Conservation (phyloP, 2,329 filamentous ascomycete genomes). For the Aureobasidium sp. region DNA sequence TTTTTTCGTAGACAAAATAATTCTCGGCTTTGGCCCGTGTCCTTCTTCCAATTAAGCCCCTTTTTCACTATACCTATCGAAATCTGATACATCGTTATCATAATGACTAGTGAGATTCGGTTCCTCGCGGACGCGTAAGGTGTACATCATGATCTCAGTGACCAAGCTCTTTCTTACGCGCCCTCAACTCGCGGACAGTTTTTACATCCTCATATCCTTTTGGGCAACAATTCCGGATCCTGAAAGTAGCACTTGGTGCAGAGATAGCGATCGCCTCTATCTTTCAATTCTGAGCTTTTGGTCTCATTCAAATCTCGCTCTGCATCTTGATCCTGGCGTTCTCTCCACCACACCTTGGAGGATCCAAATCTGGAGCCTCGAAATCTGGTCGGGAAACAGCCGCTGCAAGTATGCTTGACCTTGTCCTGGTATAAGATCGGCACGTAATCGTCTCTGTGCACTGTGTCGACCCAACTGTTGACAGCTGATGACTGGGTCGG, state of each 20-base stretch:
- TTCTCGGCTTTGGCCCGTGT: neutral
- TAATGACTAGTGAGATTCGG: too few species aligned
- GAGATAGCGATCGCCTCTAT: neutral
- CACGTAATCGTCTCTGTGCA: neutral
- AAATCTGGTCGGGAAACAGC: neutral
- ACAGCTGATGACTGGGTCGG: neutral
- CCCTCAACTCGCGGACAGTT: neutral
- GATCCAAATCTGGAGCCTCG: neutral
- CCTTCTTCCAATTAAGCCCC: too few species aligned
- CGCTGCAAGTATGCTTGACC: neutral
- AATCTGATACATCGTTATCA: neutral
- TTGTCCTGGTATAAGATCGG: neutral
- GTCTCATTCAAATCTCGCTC: neutral
- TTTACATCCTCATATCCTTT: neutral
- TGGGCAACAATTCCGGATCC: neutral
- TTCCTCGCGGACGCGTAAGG: too few species aligned
- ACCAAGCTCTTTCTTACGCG: neutral
- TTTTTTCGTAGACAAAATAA: neutral
- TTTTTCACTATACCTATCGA: too few species aligned
- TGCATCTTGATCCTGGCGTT: neutral
- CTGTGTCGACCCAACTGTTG: neutral
- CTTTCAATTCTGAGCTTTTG: neutral
- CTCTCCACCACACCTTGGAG: neutral
- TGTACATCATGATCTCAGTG: neutral
- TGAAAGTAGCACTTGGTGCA: neutral